Percentiles rank a stretch among this genome's conserved stretches.
Evolutionary conservation across 345 rosid species (phyloP).

Genomic region (Noccaea caerulescens): DNA sequence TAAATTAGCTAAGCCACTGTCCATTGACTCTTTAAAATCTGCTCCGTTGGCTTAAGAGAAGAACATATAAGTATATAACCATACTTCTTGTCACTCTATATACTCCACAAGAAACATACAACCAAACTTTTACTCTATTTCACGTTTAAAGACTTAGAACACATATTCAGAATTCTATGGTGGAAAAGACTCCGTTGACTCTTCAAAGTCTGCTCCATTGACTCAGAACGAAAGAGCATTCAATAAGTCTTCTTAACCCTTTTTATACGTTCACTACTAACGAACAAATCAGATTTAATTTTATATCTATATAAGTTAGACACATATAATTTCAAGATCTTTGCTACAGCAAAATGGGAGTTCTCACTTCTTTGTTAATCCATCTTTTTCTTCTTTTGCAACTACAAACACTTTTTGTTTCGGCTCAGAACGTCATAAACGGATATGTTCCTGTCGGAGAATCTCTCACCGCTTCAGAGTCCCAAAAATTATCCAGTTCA

Average conservation of each 20-base stretch:
- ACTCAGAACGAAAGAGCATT: not conserved
- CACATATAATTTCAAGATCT: not conserved
- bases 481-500: conserved; percentile 19
- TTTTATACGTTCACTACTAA: not conserved
- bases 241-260: not conserved
- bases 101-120: too few relatives aligned
- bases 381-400: conserved; percentile 6
- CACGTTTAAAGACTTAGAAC: not conserved
- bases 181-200: conserved; percentile 19
- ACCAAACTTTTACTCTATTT: not conserved
- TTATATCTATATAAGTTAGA: not conserved
- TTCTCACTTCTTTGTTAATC: conserved; percentile 1
- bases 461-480: conserved; percentile 21
- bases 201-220: not conserved
- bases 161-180: conserved; percentile 2
- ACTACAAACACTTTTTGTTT: conserved; percentile 3
- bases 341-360: not conserved
- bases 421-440: conserved; percentile 26
- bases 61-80: too few relatives aligned
- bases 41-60: too few relatives aligned
- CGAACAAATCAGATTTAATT: not conserved
- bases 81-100: too few relatives aligned
- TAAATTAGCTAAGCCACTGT: too few relatives aligned
- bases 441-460: conserved; percentile 27
- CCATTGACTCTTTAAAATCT: too few relatives aligned